phyloP scores from a whole-genome alignment of 192 early-diverging fungal genomes.

The Coemansia sp. region DNA sequence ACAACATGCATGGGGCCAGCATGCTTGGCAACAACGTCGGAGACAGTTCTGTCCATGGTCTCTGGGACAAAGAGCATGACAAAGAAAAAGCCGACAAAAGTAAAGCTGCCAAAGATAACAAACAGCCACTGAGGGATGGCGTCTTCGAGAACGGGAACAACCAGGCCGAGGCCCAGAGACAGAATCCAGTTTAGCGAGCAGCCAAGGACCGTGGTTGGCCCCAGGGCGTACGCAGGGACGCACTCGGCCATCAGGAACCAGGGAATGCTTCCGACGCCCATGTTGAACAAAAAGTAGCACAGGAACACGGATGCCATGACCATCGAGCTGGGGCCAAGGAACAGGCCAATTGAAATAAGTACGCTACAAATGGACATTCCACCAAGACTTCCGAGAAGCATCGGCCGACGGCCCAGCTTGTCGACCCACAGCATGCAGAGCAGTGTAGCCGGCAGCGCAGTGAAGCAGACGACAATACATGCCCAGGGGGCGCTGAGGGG shows the following conservation, averaged over 20 bases:
- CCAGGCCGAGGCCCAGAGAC: constrained; percentile 49
- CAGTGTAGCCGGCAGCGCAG: constrained; percentile 58
- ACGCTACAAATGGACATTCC: constrained; percentile 61
- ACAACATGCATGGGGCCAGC: constrained; percentile 29
- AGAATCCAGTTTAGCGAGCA: constrained; percentile 69
- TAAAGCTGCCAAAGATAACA: constrained; percentile 61
- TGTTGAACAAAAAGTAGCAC: constrained; percentile 67
- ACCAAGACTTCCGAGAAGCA: constrained; percentile 60
- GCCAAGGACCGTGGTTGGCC: constrained; percentile 61
- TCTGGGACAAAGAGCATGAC: constrained; percentile 68
- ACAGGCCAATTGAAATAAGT: constrained; percentile 57
- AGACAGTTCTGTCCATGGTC: constrained; percentile 61
- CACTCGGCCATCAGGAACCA: constrained; percentile 74
- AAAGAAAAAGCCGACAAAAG: constrained; percentile 48
- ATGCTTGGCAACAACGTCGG: constrained; percentile 25
- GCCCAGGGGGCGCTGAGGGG: constrained; percentile 27
- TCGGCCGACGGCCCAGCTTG: constrained; percentile 60
- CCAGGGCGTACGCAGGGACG: constrained; percentile 65
- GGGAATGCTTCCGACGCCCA: constrained; percentile 75
- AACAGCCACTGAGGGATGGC: constrained; percentile 45
- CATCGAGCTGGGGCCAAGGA: constrained; percentile 50
- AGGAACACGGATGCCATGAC: constrained; percentile 61
- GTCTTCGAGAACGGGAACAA: constrained; percentile 50
- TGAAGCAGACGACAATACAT: constrained; percentile 59
- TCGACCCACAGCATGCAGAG: constrained; percentile 63